phyloP scores from a whole-genome alignment of 148 eudicot genomes.

The Polygonum aviculare region DNA sequence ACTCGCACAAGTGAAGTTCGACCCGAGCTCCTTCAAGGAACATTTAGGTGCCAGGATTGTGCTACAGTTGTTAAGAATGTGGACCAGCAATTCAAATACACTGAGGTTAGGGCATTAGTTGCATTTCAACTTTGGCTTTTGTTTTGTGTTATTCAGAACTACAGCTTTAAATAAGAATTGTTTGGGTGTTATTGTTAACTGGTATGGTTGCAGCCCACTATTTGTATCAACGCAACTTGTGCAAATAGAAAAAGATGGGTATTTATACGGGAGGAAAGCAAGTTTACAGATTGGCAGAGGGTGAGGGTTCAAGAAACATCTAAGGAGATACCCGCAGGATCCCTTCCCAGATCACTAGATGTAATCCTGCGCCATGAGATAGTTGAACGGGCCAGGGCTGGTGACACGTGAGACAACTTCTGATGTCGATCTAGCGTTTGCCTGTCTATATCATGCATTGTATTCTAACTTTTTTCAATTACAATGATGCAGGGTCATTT shows the following conservation, averaged over 20 bases:
- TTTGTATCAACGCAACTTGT: constrained; percentile 81
- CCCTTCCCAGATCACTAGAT: constrained; percentile 91
- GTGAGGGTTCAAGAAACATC: constrained; percentile 96
- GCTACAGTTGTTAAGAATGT: constrained; percentile 68
- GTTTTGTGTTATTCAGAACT: not conserved
- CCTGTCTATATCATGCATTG: not conserved
- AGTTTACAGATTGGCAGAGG: constrained; percentile 98
- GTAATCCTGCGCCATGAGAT: constrained; percentile 91
- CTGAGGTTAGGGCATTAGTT: constrained; percentile 51
- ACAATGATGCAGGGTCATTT: constrained; percentile 52
- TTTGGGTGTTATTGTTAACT: not conserved
- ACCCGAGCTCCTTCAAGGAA: constrained; percentile 90
- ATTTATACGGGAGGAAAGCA: constrained; percentile 83
- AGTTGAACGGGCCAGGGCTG: constrained; percentile 98
- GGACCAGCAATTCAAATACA: constrained; percentile 91
- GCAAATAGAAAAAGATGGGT: constrained; percentile 72
- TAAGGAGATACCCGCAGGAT: constrained; percentile 95
- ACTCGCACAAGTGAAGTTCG: constrained; percentile 97
- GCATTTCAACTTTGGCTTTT: not conserved
- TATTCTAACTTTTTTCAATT: constrained; percentile 2
- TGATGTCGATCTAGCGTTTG: not conserved
- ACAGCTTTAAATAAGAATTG: not conserved
- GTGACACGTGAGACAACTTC: constrained; percentile 70
- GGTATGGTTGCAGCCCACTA: constrained; percentile 55
- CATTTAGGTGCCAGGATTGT: constrained; percentile 89